Base-by-base conservation (phyloP, 805 yeast species). In the Ogataea ganodermae region DNA sequence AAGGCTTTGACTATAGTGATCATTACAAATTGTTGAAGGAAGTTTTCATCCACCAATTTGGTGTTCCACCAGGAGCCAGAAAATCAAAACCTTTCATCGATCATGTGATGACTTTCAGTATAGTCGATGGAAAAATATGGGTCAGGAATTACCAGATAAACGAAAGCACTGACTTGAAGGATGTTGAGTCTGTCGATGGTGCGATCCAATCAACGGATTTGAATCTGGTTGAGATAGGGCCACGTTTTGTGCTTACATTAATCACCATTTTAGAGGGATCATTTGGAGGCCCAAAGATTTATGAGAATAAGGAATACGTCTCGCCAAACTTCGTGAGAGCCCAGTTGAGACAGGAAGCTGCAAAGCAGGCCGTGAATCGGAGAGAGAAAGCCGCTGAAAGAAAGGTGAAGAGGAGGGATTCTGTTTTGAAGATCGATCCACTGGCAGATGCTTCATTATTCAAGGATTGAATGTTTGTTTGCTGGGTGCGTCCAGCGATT, bases 231-330 rank as follows among this genome's bases (percentile, higher is more conserved):
- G 99, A 94, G 74, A 89, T 94, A 58, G 99, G 99, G 3, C 99
- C 99, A 44, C 81, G 99, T 68, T 85, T 90, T 56, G 98, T 94
- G 27, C 76, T 94, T 73, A 92, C 98, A 2, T 83, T 86, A 53
- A 91, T 94, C 57, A 84, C 95, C 50, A 82, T 94, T 44, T 76
- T 92, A 54, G 98, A 94, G 73, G 99, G 99, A 41, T 89, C 97
- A 1, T 94, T 94, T 61, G 92, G 97, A 47, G 99, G 99, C 17
- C 97, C 98, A 55, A 89, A 91, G 77, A 90, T 94, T 56, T 94
- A 89, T 70, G 98, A 94, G 64, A 94, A 94, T 74, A 91, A 89
- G 74, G 94, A 92, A 70, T 94, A 88, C 69, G 96, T 94, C 40
- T 88, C 96, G 50, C 99, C 99, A 55, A 94, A 94, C 75, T 82